Evolutionary conservation across 306 rosid genomes (phyloP).

Genomic region (Dalbergia cultrata): DNA sequence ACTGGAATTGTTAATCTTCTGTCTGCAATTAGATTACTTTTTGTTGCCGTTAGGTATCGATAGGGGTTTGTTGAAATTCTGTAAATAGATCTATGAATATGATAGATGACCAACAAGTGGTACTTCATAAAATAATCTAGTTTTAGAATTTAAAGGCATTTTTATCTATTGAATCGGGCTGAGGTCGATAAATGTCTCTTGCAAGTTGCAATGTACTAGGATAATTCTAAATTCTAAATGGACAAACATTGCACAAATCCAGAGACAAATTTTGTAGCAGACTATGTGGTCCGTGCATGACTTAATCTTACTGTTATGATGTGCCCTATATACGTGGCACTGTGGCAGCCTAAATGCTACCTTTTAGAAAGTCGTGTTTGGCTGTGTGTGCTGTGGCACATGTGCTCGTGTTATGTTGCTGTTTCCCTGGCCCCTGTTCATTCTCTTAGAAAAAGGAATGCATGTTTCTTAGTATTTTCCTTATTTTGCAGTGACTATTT

Average conservation of each 20-base stretch:
- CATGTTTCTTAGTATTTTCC: slow-evolving; percentile 15
- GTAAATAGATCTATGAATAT: slow-evolving; percentile 31
- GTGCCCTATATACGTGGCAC: slow-evolving; percentile 14
- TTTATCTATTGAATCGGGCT: slow-evolving; percentile 19
- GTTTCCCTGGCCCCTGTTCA: background rate
- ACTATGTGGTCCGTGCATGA: slow-evolving; percentile 37
- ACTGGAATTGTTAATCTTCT: slow-evolving; percentile 12
- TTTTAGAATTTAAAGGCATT: background rate
- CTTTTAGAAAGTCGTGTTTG: slow-evolving; percentile 33
- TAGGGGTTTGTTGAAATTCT: slow-evolving; percentile 31
- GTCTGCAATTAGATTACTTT: background rate
- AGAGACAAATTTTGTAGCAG: slow-evolving; percentile 3
- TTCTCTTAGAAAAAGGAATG: slow-evolving; percentile 21
- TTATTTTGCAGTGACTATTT: slow-evolving; percentile 80
- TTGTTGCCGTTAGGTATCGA: background rate
- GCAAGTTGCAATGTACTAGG: background rate
- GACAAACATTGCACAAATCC: background rate
- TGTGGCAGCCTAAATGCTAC: background rate
- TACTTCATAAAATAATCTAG: background rate
- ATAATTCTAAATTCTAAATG: slow-evolving; percentile 7
- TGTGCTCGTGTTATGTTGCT: slow-evolving; percentile 36
- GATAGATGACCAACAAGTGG: slow-evolving; percentile 27
- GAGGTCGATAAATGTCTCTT: background rate
- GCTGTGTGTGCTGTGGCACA: background rate
- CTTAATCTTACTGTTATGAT: background rate